Conservation (phyloP, 345 rosid genomes). For the Brassica juncea region DNA sequence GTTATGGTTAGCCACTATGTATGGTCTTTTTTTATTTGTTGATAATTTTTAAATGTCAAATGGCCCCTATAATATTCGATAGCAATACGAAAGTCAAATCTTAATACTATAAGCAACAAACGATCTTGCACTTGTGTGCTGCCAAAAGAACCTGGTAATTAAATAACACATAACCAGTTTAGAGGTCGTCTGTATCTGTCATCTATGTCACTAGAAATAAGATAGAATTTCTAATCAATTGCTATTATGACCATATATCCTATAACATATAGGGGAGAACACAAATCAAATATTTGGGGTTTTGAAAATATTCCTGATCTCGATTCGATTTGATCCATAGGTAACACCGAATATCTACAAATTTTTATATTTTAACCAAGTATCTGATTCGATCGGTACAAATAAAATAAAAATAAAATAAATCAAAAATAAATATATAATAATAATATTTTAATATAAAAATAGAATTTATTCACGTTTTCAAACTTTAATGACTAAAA, state of each 20-base stretch:
- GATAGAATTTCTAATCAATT: not conserved
- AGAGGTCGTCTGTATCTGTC: not conserved
- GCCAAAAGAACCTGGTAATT: slow-evolving; percentile 15
- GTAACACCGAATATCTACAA: too few relatives aligned
- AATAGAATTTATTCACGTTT: too few relatives aligned
- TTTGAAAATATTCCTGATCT: too few relatives aligned
- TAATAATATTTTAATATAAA: too few relatives aligned
- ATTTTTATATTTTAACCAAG: too few relatives aligned
- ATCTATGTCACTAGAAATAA: not conserved
- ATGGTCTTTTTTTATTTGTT: not conserved
- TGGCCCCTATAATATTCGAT: slow-evolving; percentile 11
- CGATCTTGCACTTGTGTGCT: slow-evolving; percentile 2
- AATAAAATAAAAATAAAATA: too few relatives aligned
- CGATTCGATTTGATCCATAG: too few relatives aligned
- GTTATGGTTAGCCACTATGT: slow-evolving; percentile 34
- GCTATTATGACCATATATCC: not conserved
- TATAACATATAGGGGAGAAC: too few relatives aligned
- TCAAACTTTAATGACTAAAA: too few relatives aligned
- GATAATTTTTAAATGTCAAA: not conserved
- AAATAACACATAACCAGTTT: not conserved
- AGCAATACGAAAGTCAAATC: slow-evolving; percentile 33
- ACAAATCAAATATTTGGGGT: too few relatives aligned
- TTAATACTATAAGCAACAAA: slow-evolving; percentile 1
- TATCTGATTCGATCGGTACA: too few relatives aligned
- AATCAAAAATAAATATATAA: too few relatives aligned